These are phyloP conservation scores for Aspergillus nomiae DNA, from an alignment of 2,329 filamentous ascomycete genomes.

Conservation along the genomic window DNA sequence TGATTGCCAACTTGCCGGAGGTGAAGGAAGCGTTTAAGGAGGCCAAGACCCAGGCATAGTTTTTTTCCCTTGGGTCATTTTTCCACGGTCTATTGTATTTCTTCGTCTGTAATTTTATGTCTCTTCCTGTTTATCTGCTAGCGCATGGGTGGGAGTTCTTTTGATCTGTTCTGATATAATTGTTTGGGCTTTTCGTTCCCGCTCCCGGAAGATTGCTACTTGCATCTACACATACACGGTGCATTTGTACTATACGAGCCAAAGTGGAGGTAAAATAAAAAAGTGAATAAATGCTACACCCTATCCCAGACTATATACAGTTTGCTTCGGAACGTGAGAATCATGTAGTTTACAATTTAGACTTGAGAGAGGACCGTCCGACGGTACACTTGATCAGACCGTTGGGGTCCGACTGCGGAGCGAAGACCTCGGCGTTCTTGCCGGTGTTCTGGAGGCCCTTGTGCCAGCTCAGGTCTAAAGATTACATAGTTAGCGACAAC, in stretches of 20 bases:
- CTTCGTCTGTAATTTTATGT: conserved; percentile 22
- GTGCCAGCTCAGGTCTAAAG: conserved; percentile 88
- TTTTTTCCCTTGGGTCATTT: conserved; percentile 12
- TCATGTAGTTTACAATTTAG: conserved; percentile 32
- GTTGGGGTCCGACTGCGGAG: conserved; percentile 89
- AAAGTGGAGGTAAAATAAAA: conserved; percentile 3
- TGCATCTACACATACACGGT: conserved; percentile 9
- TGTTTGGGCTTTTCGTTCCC: background rate
- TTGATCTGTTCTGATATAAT: conserved; percentile 16
- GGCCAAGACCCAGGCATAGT: conserved; percentile 17
- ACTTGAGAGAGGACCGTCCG: conserved; percentile 34
- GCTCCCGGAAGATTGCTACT: background rate
- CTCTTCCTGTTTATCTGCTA: conserved; percentile 33
- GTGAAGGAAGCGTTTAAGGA: conserved; percentile 41
- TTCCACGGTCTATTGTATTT: conserved; percentile 29
- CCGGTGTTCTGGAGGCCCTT: conserved; percentile 94
- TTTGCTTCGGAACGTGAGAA: conserved; percentile 16
- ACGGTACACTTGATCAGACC: conserved; percentile 95
- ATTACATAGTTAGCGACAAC: conserved; percentile 4
- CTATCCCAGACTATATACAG: conserved; percentile 20
- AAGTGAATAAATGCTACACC: conserved; percentile 23
- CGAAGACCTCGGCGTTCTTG: conserved; percentile 92
- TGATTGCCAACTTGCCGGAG: conserved; percentile 37
- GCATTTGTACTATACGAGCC: conserved; percentile 14
- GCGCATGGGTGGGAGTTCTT: conserved; percentile 45